Evolutionary conservation across 2,329 filamentous ascomycete species (phyloP).

Genomic region (Tolypocladium tropicale): DNA sequence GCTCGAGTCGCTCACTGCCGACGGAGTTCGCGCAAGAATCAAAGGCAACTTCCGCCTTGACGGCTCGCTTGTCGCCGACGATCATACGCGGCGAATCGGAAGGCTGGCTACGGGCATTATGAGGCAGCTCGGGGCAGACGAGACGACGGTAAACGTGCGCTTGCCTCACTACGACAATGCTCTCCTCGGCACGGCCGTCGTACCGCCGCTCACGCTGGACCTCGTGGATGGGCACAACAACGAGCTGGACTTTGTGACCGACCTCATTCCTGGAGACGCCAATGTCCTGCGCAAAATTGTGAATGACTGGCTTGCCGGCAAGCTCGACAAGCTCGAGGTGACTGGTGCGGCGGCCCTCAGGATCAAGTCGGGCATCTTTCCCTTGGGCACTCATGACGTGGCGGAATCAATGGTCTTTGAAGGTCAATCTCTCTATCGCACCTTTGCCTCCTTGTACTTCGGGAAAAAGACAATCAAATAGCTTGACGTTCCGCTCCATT

Average conservation of each 20-base stretch:
- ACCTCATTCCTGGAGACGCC: slow-evolving; percentile 65
- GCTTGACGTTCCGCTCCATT: slow-evolving; percentile 6
- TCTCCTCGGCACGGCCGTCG: slow-evolving; percentile 62
- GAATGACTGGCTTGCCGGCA: slow-evolving; percentile 80
- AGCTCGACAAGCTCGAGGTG: slow-evolving; percentile 59
- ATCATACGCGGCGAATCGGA: slow-evolving; percentile 64
- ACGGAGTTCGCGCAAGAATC: slow-evolving; percentile 69
- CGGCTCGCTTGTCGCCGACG: slow-evolving; percentile 60
- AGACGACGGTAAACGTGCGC: slow-evolving; percentile 65
- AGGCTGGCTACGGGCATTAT: slow-evolving; percentile 72
- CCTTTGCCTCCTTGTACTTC: slow-evolving; percentile 51
- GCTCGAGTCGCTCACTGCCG: slow-evolving; percentile 71
- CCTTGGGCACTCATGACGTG: slow-evolving; percentile 66
- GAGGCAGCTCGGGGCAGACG: slow-evolving; percentile 60
- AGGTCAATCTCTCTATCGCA: slow-evolving; percentile 65
- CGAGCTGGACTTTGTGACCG: slow-evolving; percentile 66
- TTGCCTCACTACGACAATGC: slow-evolving; percentile 74
- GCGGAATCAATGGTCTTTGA: slow-evolving; percentile 68
- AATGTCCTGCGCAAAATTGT: slow-evolving; percentile 70
- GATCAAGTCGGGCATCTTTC: slow-evolving; percentile 70
- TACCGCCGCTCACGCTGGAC: slow-evolving; percentile 67
- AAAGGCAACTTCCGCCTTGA: slow-evolving; percentile 78
- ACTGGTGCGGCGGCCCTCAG: slow-evolving; percentile 63
- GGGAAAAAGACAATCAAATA: slow-evolving; percentile 42
- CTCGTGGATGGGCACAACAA: slow-evolving; percentile 72